These are phyloP conservation scores for Cryptococcus sp. DNA, from an alignment of 1,284 basidiomycete genomes.

Conservation along the genomic window DNA sequence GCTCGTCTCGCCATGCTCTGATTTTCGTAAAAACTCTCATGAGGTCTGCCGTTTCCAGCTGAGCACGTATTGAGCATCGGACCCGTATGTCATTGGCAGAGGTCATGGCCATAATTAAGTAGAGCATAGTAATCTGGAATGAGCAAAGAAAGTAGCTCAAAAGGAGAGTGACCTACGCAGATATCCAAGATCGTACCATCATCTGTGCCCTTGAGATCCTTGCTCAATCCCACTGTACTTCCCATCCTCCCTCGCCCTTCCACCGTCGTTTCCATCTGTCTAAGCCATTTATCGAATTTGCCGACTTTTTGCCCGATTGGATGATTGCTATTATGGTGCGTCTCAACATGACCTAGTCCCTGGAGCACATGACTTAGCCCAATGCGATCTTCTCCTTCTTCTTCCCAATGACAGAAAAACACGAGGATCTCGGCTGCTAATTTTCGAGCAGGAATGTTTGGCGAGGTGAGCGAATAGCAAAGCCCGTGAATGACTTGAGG, in stretches of 20 bases:
- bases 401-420: constrained; percentile 52
- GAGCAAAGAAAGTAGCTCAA: no score
- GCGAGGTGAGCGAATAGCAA: constrained; percentile 76
- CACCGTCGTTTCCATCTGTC: constrained; percentile 70
- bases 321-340: constrained; percentile 27
- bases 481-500: constrained; percentile 76
- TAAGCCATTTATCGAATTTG: constrained; percentile 86
- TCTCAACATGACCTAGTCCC: constrained; percentile 49
- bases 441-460: constrained; percentile 75
- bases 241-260: constrained; percentile 91
- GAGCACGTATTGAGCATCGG: constrained; percentile 50
- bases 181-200: constrained; percentile 30
- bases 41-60: constrained; percentile 85
- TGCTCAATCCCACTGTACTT: constrained; percentile 86
- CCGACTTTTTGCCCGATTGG: constrained; percentile 57
- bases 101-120: constrained; percentile 25
- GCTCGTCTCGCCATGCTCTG: constrained; percentile 57
- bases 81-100: constrained; percentile 38
- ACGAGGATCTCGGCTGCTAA: constrained; percentile 68
- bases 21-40: constrained; percentile 69
- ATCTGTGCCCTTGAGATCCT: constrained; percentile 61
- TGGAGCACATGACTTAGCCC: constrained; percentile 52
- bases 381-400: constrained; percentile 30
- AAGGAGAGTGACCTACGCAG: constrained; percentile 25
- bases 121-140: constrained; percentile 28